Evolutionary conservation across 768 basidiomycete genomes (phyloP).

Genomic region (Lactarius akahatsu): DNA sequence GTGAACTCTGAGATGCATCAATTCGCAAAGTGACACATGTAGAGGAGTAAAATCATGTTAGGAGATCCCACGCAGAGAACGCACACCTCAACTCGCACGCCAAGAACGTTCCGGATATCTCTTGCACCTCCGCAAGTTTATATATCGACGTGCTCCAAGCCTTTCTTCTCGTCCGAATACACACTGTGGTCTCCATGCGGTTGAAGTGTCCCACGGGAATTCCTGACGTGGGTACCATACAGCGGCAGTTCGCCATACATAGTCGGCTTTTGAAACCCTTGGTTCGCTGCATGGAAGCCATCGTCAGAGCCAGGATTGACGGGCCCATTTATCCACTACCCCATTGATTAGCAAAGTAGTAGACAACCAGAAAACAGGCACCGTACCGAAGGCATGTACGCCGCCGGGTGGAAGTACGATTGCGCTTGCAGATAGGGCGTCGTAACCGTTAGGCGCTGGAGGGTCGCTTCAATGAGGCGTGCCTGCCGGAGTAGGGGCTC

Average conservation of each 20-base stretch:
- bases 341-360: slow-evolving; percentile 7
- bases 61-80: neutral
- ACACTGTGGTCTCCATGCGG: slow-evolving; percentile 32
- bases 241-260: slow-evolving; percentile 44
- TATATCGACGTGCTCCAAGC: slow-evolving; percentile 31
- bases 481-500: neutral
- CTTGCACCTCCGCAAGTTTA: slow-evolving; percentile 15
- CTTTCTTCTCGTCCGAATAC: slow-evolving; percentile 34
- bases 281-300: neutral
- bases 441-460: slow-evolving; percentile 42
- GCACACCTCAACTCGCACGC: neutral
- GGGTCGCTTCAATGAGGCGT: neutral
- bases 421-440: slow-evolving; percentile 38
- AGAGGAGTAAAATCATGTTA: neutral
- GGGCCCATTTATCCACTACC: slow-evolving; percentile 43
- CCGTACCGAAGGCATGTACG: slow-evolving; percentile 46
- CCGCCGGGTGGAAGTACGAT: slow-evolving; percentile 44
- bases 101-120: neutral
- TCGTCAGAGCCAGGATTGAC: slow-evolving; percentile 33
- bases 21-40: neutral
- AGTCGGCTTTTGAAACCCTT: slow-evolving; percentile 32
- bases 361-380: neutral
- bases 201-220: slow-evolving; percentile 18
- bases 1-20: neutral
- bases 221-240: slow-evolving; percentile 41